phyloP scores from a whole-genome alignment of 768 basidiomycete genomes.

The Leccinellum luteum region DNA sequence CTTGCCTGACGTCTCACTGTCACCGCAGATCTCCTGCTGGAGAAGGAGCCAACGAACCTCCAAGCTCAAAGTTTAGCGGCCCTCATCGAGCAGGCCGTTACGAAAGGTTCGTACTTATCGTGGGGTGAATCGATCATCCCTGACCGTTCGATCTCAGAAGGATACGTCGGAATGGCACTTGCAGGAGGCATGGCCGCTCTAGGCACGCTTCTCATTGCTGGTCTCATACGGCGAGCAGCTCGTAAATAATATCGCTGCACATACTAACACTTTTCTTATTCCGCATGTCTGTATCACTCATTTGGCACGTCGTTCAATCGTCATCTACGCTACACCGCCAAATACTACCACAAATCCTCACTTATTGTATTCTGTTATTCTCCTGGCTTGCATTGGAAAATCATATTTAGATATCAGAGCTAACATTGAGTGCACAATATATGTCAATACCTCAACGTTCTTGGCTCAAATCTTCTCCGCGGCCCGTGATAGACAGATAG shows the following conservation, averaged over 20 bases:
- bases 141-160: conserved; percentile 53
- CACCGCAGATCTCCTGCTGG: conserved; percentile 69
- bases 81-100: conserved; percentile 85
- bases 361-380: conserved; percentile 28
- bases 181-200: conserved; percentile 88
- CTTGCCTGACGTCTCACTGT: conserved; percentile 1
- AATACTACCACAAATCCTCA: conserved; percentile 12
- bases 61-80: conserved; percentile 84
- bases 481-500: conserved; percentile 23
- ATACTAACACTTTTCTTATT: conserved; percentile 14
- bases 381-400: conserved; percentile 3
- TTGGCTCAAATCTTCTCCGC: not conserved
- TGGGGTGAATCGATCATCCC: not conserved
- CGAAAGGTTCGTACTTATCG: conserved; percentile 58
- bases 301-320: conserved; percentile 6
- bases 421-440: not conserved
- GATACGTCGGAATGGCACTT: conserved; percentile 98
- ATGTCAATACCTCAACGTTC: not conserved
- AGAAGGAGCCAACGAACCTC: conserved; percentile 90
- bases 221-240: conserved; percentile 80
- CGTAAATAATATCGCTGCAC: conserved; percentile 36
- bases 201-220: conserved; percentile 69
- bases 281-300: conserved; percentile 16
- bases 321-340: conserved; percentile 11
- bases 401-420: conserved; percentile 11